Conservation (phyloP, 495 filamentous ascomycete species). For the Xylaria curta region DNA sequence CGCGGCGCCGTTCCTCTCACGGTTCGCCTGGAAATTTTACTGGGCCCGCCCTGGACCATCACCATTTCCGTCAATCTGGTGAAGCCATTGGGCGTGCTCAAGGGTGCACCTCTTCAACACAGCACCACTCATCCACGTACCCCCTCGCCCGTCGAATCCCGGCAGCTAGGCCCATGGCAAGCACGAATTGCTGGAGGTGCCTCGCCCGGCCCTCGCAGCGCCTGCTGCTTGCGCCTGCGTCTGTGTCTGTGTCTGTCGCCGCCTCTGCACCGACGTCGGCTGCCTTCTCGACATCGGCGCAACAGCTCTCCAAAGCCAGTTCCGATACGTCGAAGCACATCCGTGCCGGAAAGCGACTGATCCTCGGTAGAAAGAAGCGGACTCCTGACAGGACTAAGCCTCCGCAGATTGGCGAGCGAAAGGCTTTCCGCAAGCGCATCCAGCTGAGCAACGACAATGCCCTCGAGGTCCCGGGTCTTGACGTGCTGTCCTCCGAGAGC, state of each 20-base stretch:
- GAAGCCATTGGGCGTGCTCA: slow-evolving; percentile 26
- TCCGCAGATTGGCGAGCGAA: slow-evolving; percentile 79
- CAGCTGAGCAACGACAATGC: slow-evolving; percentile 94
- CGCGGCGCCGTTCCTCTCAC: slow-evolving; percentile 30
- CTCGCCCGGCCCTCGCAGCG: slow-evolving; percentile 60
- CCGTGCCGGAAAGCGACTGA: slow-evolving; percentile 45
- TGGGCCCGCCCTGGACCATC: slow-evolving; percentile 19
- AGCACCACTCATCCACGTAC: slow-evolving; percentile 36
- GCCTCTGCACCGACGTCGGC: slow-evolving; percentile 54
- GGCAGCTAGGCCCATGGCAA: slow-evolving; percentile 62
- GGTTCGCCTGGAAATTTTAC: too few species aligned
- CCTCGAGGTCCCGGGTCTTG: slow-evolving; percentile 70
- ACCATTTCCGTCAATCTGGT: background rate
- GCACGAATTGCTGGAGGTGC: slow-evolving; percentile 71
- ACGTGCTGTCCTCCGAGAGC: slow-evolving; percentile 62
- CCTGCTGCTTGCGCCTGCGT: slow-evolving; percentile 30
- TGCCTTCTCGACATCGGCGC: slow-evolving; percentile 50
- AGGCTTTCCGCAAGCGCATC: slow-evolving; percentile 83
- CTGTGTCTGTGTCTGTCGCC: slow-evolving; percentile 44
- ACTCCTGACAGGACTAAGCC: slow-evolving; percentile 49
- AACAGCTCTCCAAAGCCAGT: slow-evolving; percentile 42
- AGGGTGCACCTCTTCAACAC: slow-evolving; percentile 30
- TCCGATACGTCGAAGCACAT: slow-evolving; percentile 44
- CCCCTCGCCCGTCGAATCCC: slow-evolving; percentile 43
- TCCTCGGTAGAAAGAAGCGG: slow-evolving; percentile 60